phyloP scores from a whole-genome alignment of 805 yeast species.

The Yarrowia sp. region DNA sequence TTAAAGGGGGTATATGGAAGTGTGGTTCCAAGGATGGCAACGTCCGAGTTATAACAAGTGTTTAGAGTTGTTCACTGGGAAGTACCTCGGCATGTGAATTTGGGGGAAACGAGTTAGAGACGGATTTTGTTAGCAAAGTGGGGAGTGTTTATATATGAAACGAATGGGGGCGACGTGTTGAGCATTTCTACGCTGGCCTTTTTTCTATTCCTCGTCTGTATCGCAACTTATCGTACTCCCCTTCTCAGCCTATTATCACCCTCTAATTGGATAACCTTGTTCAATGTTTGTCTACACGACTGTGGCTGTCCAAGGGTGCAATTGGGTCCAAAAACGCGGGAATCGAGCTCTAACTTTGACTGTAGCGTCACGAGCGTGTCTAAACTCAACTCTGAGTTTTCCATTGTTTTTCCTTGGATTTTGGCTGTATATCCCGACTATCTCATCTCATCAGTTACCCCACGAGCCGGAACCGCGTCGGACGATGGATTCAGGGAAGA shows the following conservation, averaged over 20 bases:
- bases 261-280: conserved; percentile 27
- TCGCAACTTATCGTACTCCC: too few relatives aligned
- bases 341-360: too few relatives aligned
- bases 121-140: too few relatives aligned
- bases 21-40: neutral
- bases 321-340: neutral
- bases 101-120: neutral
- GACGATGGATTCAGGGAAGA: neutral
- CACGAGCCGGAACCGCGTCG: conserved; percentile 11
- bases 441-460: neutral
- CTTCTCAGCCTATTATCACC: too few relatives aligned
- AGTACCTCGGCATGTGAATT: conserved; percentile 37
- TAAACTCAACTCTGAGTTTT: neutral
- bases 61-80: conserved; percentile 10
- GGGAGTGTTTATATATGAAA: neutral
- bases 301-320: neutral
- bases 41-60: conserved; percentile 16
- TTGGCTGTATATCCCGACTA: too few relatives aligned
- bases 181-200: neutral
- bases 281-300: neutral
- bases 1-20: neutral
- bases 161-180: neutral
- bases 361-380: neutral
- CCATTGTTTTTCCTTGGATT: neutral
- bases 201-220: too few relatives aligned